These are phyloP conservation scores for Phyllosticta citribraziliensis DNA, from an alignment of 2,329 filamentous ascomycete species.

Conservation along the genomic window DNA sequence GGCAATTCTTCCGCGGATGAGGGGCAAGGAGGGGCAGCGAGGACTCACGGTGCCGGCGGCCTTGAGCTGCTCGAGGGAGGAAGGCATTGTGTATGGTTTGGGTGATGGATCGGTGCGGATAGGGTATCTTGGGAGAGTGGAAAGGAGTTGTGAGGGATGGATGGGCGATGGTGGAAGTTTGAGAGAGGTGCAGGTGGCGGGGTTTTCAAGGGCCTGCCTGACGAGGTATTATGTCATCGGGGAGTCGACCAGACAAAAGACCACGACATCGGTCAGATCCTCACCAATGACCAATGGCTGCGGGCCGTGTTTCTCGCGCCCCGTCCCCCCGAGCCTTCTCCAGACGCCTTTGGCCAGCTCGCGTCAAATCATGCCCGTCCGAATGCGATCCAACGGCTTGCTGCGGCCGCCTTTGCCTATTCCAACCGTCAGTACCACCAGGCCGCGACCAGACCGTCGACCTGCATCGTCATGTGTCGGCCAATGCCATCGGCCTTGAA, in stretches of 20 bases:
- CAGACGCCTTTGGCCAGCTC: not conserved
- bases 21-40: slow-evolving; percentile 17
- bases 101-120: not conserved
- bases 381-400: not conserved
- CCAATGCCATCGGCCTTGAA: not conserved
- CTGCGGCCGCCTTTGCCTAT: not conserved
- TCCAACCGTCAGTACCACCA: not conserved
- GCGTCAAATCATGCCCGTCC: not conserved
- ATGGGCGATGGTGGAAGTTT: not conserved
- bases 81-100: slow-evolving; percentile 52
- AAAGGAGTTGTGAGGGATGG: not conserved
- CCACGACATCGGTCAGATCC: not conserved
- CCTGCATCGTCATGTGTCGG: not conserved
- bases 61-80: slow-evolving; percentile 94
- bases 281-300: not conserved
- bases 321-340: slow-evolving; percentile 4
- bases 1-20: slow-evolving; percentile 5
- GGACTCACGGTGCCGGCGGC: slow-evolving; percentile 82
- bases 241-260: slow-evolving; percentile 4
- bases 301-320: not conserved
- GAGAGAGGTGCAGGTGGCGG: slow-evolving; percentile 3
- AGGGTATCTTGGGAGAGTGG: not conserved
- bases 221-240: slow-evolving; percentile 4
- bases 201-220: slow-evolving; percentile 7
- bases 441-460: not conserved